These are phyloP conservation scores for Geotrichum europaeum DNA, from an alignment of 1,139 yeast species.

Conservation along the genomic window DNA sequence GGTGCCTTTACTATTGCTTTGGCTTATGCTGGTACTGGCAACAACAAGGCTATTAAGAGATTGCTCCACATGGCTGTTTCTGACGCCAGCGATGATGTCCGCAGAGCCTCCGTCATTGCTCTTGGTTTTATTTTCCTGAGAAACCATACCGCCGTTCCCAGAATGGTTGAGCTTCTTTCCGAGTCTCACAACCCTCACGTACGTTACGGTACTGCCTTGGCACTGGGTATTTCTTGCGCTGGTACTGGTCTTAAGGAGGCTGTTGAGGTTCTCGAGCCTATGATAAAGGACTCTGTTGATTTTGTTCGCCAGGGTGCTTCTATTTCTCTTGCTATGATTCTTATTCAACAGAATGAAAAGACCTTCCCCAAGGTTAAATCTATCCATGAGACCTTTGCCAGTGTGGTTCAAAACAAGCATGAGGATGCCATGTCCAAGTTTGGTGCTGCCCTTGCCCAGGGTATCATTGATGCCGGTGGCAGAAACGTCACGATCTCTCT, in stretches of 20 bases:
- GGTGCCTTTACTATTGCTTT: slow-evolving; percentile 91
- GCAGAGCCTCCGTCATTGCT: slow-evolving; percentile 94
- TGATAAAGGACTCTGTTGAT: slow-evolving; percentile 90
- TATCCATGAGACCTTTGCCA: slow-evolving; percentile 67
- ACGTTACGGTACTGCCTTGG: slow-evolving; percentile 96
- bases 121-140: slow-evolving; percentile 87
- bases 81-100: slow-evolving; percentile 92
- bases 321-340: slow-evolving; percentile 85
- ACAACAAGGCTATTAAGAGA: slow-evolving; percentile 77
- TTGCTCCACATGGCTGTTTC: slow-evolving; percentile 91
- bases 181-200: slow-evolving; percentile 98
- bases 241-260: slow-evolving; percentile 90
- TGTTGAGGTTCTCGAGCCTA: slow-evolving; percentile 84
- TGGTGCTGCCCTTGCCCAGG: slow-evolving; percentile 96
- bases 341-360: slow-evolving; percentile 89
- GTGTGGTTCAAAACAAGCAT: slow-evolving; percentile 75
- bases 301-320: slow-evolving; percentile 98
- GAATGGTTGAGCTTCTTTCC: slow-evolving; percentile 85
- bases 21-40: slow-evolving; percentile 96
- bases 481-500: slow-evolving; percentile 91
- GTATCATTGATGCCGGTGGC: slow-evolving; percentile 98
- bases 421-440: slow-evolving; percentile 96
- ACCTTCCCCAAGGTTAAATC: slow-evolving; percentile 74
- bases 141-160: slow-evolving; percentile 89
- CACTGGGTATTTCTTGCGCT: slow-evolving; percentile 94